Percentiles rank a stretch among this genome's conserved stretches.
These are phyloP conservation scores for Amniculicola lignicola DNA, from an alignment of 495 filamentous ascomycete genomes.

Conservation along the genomic window DNA sequence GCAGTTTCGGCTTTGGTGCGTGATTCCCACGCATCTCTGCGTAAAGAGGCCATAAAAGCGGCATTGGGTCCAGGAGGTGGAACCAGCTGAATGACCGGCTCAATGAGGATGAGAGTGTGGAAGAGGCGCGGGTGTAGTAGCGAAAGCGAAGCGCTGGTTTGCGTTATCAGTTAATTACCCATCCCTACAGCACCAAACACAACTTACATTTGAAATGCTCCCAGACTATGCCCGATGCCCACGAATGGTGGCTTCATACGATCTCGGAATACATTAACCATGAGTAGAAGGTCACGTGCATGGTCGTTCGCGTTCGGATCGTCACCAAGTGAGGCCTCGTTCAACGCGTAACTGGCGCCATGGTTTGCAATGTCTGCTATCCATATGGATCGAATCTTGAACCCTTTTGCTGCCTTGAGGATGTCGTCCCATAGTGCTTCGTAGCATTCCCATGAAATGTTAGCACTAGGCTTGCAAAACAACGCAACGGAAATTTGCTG, in stretches of 20 bases:
- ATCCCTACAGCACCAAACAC: too few species aligned
- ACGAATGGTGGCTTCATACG: conserved; percentile 80
- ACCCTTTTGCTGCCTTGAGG: conserved; percentile 15
- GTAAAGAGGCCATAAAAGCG: conserved; percentile 28
- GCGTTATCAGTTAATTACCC: not conserved
- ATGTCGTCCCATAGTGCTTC: conserved; percentile 48
- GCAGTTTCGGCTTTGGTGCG: conserved; percentile 24
- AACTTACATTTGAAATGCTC: conserved; percentile 59
- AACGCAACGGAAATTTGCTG: not conserved
- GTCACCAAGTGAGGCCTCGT: conserved; percentile 39
- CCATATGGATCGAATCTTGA: conserved; percentile 44
- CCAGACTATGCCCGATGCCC: conserved; percentile 88
- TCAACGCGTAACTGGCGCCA: conserved; percentile 40
- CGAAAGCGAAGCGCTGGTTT: conserved; percentile 47
- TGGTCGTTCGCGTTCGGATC: conserved; percentile 72
- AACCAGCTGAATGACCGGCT: conserved; percentile 65
- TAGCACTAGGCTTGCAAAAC: not conserved
- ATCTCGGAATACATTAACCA: conserved; percentile 77
- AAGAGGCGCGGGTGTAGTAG: conserved; percentile 80
- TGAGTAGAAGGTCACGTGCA: conserved; percentile 74
- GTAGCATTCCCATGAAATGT: conserved; percentile 39
- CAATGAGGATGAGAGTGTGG: conserved; percentile 68
- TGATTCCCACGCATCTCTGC: conserved; percentile 36
- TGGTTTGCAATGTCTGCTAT: conserved; percentile 44
- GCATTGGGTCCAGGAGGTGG: conserved; percentile 21